Evolutionary conservation across 805 yeast genomes (phyloP).

Genomic region (Yarrowia sp.): DNA sequence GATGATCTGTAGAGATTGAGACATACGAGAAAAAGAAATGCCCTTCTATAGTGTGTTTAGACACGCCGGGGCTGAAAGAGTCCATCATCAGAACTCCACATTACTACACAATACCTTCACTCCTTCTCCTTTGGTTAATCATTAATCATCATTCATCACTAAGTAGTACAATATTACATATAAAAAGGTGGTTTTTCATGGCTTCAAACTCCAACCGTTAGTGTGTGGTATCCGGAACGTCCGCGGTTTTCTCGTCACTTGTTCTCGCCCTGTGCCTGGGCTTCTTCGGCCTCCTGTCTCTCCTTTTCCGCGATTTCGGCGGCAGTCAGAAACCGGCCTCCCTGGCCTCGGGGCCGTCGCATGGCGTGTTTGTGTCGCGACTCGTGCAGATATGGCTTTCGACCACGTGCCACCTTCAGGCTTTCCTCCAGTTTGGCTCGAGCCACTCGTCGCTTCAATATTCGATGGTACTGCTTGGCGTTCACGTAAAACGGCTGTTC

Average conservation of each 20-base stretch:
- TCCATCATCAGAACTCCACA: no score
- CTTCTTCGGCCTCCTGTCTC: constrained; percentile 49
- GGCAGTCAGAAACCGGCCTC: constrained; percentile 95
- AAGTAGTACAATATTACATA: constrained; percentile 35
- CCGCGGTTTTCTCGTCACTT: constrained; percentile 5
- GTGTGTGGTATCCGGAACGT: constrained; percentile 17
- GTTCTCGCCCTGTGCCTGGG: constrained; percentile 10
- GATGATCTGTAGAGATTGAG: neutral
- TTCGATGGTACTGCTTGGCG: constrained; percentile 96
- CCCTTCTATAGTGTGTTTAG: no score
- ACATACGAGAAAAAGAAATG: constrained; percentile 5
- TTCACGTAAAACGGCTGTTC: constrained; percentile 97
- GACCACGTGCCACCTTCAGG: constrained; percentile 82
- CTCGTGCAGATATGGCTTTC: constrained; percentile 94
- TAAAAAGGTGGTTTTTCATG: constrained; percentile 31
- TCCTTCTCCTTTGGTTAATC: neutral
- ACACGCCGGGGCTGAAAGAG: no score
- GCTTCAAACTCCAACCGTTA: constrained; percentile 33
- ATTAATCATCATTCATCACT: constrained; percentile 38
- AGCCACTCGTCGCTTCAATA: constrained; percentile 89
- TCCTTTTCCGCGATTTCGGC: constrained; percentile 75
- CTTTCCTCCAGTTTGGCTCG: constrained; percentile 91
- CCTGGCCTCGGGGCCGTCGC: constrained; percentile 99
- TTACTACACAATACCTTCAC: no score
- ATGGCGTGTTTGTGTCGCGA: constrained; percentile 98